These are phyloP conservation scores for Microsporum ferrugineum DNA, from an alignment of 2,329 filamentous ascomycete genomes.

Conservation along the genomic window DNA sequence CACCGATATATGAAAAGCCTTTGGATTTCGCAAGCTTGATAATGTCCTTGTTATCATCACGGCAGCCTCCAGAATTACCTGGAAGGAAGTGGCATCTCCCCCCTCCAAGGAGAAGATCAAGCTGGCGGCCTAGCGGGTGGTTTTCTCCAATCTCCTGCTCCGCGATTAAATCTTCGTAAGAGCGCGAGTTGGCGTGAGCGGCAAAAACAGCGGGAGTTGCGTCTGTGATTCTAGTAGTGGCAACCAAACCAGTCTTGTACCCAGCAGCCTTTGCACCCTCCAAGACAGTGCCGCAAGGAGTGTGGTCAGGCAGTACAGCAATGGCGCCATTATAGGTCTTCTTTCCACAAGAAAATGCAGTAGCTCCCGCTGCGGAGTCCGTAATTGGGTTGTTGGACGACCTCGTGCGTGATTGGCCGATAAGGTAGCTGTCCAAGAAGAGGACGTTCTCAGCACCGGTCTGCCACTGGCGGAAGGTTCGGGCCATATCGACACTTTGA, in stretches of 20 bases:
- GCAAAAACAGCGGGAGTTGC: slow-evolving; percentile 94
- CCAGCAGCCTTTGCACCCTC: slow-evolving; percentile 88
- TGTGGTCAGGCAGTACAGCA: slow-evolving; percentile 70
- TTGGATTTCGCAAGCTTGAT: slow-evolving; percentile 60
- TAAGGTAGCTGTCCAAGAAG: slow-evolving; percentile 73
- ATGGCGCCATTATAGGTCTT: slow-evolving; percentile 99
- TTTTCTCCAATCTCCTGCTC: slow-evolving; percentile 78
- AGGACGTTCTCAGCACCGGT: slow-evolving; percentile 66
- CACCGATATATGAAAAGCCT: slow-evolving; percentile 68
- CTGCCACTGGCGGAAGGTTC: slow-evolving; percentile 69
- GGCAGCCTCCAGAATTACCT: slow-evolving; percentile 71
- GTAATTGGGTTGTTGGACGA: slow-evolving; percentile 79
- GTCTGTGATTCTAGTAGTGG: slow-evolving; percentile 90
- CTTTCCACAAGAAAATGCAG: slow-evolving; percentile 80
- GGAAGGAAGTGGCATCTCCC: slow-evolving; percentile 87
- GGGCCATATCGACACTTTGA: slow-evolving; percentile 73
- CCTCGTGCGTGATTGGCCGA: slow-evolving; percentile 78
- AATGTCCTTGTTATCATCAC: slow-evolving; percentile 66
- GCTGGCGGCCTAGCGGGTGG: slow-evolving; percentile 71
- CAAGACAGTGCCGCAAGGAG: slow-evolving; percentile 80
- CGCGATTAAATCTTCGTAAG: slow-evolving; percentile 81
- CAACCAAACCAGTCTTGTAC: slow-evolving; percentile 85
- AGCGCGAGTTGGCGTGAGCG: slow-evolving; percentile 66
- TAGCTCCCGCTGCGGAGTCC: slow-evolving; percentile 89
- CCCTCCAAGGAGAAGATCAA: slow-evolving; percentile 87